These are phyloP conservation scores for Penicillium sp. DNA, from an alignment of 2,329 filamentous ascomycete species.

Conservation along the genomic window DNA sequence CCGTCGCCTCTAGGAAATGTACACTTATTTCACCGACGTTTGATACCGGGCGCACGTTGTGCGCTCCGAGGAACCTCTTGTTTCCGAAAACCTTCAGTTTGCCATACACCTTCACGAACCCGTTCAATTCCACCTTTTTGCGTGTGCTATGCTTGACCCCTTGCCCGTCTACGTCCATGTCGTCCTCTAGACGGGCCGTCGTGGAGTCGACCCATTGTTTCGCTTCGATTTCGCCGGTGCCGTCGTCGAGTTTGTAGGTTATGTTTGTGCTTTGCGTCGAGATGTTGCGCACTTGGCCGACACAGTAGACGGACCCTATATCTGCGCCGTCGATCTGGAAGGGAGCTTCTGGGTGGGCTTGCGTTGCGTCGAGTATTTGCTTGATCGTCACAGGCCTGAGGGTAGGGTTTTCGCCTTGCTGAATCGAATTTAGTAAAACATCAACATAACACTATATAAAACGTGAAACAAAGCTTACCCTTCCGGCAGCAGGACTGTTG, in stretches of 20 bases:
- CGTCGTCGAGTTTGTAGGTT: slow-evolving; percentile 91
- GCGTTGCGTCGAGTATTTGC: slow-evolving; percentile 79
- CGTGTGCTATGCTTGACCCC: slow-evolving; percentile 40
- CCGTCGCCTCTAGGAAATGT: slow-evolving; percentile 85
- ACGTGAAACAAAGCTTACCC: slow-evolving; percentile 24
- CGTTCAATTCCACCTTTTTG: slow-evolving; percentile 61
- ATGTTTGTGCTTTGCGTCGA: slow-evolving; percentile 84
- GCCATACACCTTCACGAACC: slow-evolving; percentile 82
- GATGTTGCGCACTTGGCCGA: slow-evolving; percentile 87
- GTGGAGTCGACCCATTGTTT: slow-evolving; percentile 47
- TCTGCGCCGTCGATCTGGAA: slow-evolving; percentile 78
- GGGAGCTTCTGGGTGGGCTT: slow-evolving; percentile 68
- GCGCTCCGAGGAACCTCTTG: slow-evolving; percentile 75
- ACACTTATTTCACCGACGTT: slow-evolving; percentile 93
- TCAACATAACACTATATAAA: background rate
- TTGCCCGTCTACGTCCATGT: slow-evolving; percentile 45
- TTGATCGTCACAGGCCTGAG: slow-evolving; percentile 94
- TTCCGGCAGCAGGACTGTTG: slow-evolving; percentile 45
- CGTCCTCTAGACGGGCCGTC: slow-evolving; percentile 30
- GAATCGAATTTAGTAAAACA: slow-evolving; percentile 11
- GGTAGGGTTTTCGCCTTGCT: slow-evolving; percentile 79
- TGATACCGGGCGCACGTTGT: slow-evolving; percentile 72
- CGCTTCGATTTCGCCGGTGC: slow-evolving; percentile 84
- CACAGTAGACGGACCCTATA: slow-evolving; percentile 73
- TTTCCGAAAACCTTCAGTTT: slow-evolving; percentile 78